Evolutionary conservation across 176 grass and related monocot species (phyloP).

Genomic region (Hordeum marinum): DNA sequence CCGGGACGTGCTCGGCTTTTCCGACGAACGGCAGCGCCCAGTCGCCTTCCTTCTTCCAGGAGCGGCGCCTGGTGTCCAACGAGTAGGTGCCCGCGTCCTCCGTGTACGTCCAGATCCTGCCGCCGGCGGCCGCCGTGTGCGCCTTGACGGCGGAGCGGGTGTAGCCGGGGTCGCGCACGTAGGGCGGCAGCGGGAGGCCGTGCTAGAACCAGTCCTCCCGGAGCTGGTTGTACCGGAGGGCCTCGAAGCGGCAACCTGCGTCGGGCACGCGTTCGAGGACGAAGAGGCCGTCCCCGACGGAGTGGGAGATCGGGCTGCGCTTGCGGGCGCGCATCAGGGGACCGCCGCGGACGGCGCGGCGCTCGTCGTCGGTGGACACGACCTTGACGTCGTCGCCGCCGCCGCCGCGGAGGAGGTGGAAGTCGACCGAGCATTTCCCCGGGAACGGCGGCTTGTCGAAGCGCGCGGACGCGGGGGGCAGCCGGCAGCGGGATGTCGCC

Average conservation of each 20-base stretch:
- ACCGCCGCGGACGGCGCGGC: neutral
- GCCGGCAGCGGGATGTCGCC: neutral
- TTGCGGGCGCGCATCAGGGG: neutral
- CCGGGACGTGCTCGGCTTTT: neutral
- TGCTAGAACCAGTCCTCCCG: slow-evolving; percentile 3
- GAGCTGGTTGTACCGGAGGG: neutral
- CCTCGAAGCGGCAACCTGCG: neutral
- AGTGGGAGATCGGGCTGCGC: neutral
- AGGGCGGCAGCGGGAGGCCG: neutral
- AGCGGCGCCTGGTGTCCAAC: neutral
- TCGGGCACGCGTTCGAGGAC: neutral
- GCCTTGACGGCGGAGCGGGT: neutral
- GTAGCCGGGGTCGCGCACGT: neutral
- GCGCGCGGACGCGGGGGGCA: neutral
- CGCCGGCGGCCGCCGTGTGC: neutral
- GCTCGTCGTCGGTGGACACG: neutral
- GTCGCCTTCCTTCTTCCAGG: neutral
- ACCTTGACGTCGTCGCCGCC: neutral
- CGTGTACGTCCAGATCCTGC: neutral
- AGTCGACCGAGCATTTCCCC: neutral
- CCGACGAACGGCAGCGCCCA: slow-evolving; percentile 4
- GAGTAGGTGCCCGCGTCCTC: neutral
- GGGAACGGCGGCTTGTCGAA: neutral
- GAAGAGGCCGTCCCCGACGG: neutral
- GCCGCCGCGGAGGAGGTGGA: neutral